Base-by-base conservation (phyloP, 768 basidiomycete genomes). In the Rhodocollybia butyracea region DNA sequence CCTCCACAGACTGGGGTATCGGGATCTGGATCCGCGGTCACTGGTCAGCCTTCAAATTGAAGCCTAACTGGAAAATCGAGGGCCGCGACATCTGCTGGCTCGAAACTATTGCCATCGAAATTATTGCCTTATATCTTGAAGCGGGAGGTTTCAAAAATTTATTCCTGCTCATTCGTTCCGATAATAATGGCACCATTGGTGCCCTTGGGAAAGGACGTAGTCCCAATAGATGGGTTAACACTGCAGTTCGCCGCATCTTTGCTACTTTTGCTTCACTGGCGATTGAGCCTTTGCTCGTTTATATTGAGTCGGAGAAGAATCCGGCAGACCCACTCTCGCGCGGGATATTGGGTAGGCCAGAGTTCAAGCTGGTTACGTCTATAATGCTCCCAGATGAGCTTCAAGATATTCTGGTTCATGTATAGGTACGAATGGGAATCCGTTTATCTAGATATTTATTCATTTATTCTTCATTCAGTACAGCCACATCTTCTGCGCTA, bases 1-100 rank as follows among this genome's bases (percentile, higher is more conserved):
- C 73, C 0, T 74, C 71, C 1, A 76, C 73, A 0, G 62, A 60
- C 0, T 76, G 69, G 68, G 76, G 76, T 10, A 69, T 78, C 30
- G 75, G 77, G 1, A 30, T 76, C 3, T 26, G 69, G 4, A 45
- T 68, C 8, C 59, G 59, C 1, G 47, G 46, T 1, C 21, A 32
- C 1, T 78, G 73, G 73, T 66, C 60, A 10, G 65, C 68, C 0
- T 74, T 64, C 61, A 36, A 41, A 11, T 60, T 69, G 0, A 5
- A 2, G 1, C 34, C 39, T 0, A 55, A 38, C 4, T 69, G 65
- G 64, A 51, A 61, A 19, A 41, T 34, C 2, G 43, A 40, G 1
- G 56, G 52, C 17, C 17, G 61, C 2, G 58, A 61, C 43, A 68
- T 67, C 26, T 63, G 66, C 3, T 67, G 66, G 66, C 56, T 64